Conservation (phyloP, 495 filamentous ascomycete species). For the Choiromyces venosus region DNA sequence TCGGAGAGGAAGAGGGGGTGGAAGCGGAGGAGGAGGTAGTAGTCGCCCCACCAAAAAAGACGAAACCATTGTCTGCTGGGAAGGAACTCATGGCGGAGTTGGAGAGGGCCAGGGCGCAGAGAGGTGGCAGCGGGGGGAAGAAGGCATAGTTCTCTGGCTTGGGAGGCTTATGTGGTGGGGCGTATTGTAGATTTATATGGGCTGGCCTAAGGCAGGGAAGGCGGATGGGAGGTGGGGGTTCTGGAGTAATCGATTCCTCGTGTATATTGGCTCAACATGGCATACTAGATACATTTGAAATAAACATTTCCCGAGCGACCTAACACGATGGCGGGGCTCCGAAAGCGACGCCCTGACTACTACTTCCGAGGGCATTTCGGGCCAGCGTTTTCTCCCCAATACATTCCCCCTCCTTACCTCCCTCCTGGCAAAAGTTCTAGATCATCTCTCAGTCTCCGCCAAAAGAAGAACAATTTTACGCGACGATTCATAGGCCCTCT, state of each 20-base stretch:
- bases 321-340: too few relatives aligned
- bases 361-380: too few relatives aligned
- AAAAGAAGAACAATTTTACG: too few relatives aligned
- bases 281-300: not conserved
- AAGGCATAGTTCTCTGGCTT: not conserved
- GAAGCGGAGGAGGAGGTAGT: not conserved
- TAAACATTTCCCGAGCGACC: too few relatives aligned
- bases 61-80: not conserved
- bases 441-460: too few relatives aligned
- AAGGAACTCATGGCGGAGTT: not conserved
- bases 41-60: not conserved
- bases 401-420: too few relatives aligned
- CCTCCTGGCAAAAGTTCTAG: too few relatives aligned
- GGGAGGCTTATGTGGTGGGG: not conserved
- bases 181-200: not conserved
- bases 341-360: too few relatives aligned
- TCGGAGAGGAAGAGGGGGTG: not conserved
- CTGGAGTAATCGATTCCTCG: not conserved
- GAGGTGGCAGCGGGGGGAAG: not conserved
- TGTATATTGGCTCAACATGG: not conserved
- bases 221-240: not conserved
- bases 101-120: not conserved
- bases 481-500: too few relatives aligned
- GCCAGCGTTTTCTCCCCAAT: too few relatives aligned
- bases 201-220: not conserved